Evolutionary conservation across 2,329 filamentous ascomycete species (phyloP), one percentile per base, ranked within the genome.

Genomic region (Alternaria alternata): DNA sequence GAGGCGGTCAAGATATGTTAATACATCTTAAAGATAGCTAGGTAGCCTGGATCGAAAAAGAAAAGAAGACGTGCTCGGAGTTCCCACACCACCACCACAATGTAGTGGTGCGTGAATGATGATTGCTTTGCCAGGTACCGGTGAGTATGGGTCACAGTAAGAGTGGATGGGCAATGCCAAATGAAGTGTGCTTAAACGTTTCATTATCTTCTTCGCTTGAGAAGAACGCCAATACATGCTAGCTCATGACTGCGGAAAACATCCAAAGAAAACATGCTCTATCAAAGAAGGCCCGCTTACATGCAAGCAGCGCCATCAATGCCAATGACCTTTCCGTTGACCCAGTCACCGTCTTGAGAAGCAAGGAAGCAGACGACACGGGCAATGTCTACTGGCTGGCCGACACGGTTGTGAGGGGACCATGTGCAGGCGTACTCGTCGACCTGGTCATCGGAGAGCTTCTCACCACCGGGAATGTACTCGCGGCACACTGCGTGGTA

Each of bases 321-420:
- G 63, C 82, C 82, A 64, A 84, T 82, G 72, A 85, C 81, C 79
- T 85, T 85, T 73, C 83, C 83, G 73, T 84, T 85, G 61, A 85
- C 79, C 84, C 74, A 84, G 72, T 89, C 81, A 75, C 86, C 75
- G 77, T 88, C 78, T 81, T 89, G 79, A 75, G 85, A 77, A 69
- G 87, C 75, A 77, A 89, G 68, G 83, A 86, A 81, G 80, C 85
- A 87, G 57, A 89, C 87, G 18, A 89, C 87, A 62, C 87, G 85
- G 63, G 88, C 88, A 75, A 91, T 87, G 74, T 90, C 88, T 72
- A 89, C 86, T 58, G 88, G 88, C 65, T 89, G 86, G 66, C 88
- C 88, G 60, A 89, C 88, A 72, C 88, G 86, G 80, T 85, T 83
- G 68, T 88, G 81, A 38, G 88, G 88, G 18, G 86, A 89, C 87